These are phyloP conservation scores for Coemansia sp. DNA, from an alignment of 192 early-diverging fungal genomes.

Conservation along the genomic window DNA sequence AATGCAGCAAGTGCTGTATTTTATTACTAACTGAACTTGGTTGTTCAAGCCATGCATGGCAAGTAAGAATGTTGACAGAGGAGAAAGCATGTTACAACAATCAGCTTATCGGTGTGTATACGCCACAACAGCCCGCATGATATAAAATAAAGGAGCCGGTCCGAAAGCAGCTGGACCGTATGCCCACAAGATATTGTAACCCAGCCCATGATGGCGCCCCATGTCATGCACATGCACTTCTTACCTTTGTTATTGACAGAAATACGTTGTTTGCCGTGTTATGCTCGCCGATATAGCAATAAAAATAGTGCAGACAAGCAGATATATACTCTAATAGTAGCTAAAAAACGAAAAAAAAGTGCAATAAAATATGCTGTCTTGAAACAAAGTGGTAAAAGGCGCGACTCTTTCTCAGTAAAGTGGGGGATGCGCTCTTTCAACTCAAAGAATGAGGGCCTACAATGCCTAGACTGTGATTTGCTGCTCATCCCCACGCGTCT, in stretches of 20 bases:
- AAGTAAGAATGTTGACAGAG: neutral
- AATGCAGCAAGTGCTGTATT: neutral
- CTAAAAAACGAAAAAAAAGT: slow-evolving; percentile 1
- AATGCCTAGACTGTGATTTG: neutral
- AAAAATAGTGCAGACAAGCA: neutral
- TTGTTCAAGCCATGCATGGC: neutral
- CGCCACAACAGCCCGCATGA: neutral
- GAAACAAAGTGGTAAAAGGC: neutral
- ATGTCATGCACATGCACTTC: neutral
- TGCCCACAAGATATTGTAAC: neutral
- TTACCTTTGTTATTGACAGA: neutral
- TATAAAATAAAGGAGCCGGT: neutral
- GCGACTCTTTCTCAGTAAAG: neutral
- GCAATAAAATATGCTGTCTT: neutral
- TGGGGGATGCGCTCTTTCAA: neutral
- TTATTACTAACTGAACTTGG: neutral
- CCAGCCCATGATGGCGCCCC: neutral
- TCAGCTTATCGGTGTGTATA: neutral
- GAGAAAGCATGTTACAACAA: neutral
- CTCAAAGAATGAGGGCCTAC: neutral
- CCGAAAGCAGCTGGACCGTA: neutral
- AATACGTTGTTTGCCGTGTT: neutral
- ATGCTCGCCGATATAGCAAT: neutral
- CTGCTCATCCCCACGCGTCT: neutral
- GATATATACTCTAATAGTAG: slow-evolving; percentile 5